Evolutionary conservation across 768 basidiomycete species (phyloP), one percentile per base, ranked within the genome.

Genomic region (Terana coerulea): DNA sequence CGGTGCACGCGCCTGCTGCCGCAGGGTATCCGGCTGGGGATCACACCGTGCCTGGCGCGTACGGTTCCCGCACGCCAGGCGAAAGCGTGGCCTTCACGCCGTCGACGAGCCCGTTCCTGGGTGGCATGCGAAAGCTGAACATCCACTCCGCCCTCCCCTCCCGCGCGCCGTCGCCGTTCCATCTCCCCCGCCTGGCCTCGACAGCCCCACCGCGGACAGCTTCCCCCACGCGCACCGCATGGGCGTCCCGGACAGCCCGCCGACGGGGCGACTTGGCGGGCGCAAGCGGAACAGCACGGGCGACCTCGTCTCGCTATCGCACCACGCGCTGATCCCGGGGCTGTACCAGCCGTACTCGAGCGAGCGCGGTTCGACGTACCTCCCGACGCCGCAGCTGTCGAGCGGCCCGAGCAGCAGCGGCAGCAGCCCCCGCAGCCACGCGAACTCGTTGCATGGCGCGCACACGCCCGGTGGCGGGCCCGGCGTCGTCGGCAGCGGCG

Each of bases 71-170:
- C 51, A 54, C 45, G 53, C 53, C 55, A 17, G 53, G 53, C n/a
- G 45, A 54, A 22, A 74, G 73, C 43, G 67, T 73, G 60, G 53
- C 66, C 3, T 73, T 77, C 59, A 89, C 88, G 0, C 88, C 88
- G 1, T 84, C 83, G 17, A 84, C 87, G 1, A 87, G 84, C 53
- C 88, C 88, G 0, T 90, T 91, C 75, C 78, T 91, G 19, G 88
- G 84, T 0, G 86, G 87, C 2, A 68, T 91, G 57, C 77, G 85
- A 48, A 84, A 84, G 5, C 76, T 91, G 52, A 84, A 88, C 59
- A 78, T 91, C 37, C 86, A 88, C 60, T 85, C 83, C 1, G 71
- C 84, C 2, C 78, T 78, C 46, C 80, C 83, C 0, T 86, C 83
- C 10, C 78, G 87, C 40, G 87, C 84, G 0, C 84, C 88, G 0